Percentiles rank a stretch among this genome's conserved stretches.
Evolutionary conservation across 1,284 basidiomycete genomes (phyloP).

Genomic region (Phylloboletellus chloephorus): DNA sequence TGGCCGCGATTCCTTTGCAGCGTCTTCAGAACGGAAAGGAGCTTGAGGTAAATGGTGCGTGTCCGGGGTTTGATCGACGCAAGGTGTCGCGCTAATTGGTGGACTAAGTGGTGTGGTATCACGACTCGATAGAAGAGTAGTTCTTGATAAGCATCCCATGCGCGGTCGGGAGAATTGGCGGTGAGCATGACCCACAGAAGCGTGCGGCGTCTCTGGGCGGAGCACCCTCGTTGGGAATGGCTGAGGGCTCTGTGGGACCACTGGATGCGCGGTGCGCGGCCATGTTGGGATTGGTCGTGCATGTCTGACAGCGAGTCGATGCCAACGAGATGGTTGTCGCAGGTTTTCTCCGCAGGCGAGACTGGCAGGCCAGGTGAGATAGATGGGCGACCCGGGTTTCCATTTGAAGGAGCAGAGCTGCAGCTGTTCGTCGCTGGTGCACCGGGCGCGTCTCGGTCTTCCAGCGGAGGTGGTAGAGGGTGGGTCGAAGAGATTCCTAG

Average conservation of each 20-base stretch:
- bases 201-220: constrained; percentile 21
- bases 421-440: neutral
- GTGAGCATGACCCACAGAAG: constrained; percentile 31
- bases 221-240: constrained; percentile 14
- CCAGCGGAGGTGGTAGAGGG: constrained; percentile 1
- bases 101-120: constrained; percentile 51
- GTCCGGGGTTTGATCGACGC: constrained; percentile 49
- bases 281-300: constrained; percentile 7
- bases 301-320: constrained; percentile 4
- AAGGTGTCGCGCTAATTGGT: constrained; percentile 54
- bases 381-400: neutral
- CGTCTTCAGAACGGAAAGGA: constrained; percentile 56
- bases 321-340: constrained; percentile 7
- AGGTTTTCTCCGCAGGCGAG: constrained; percentile 2
- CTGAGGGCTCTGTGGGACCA: neutral
- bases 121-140: constrained; percentile 30
- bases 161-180: constrained; percentile 41
- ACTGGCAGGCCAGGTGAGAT: neutral
- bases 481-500: constrained; percentile 5
- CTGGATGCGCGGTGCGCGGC: neutral
- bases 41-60: constrained; percentile 51
- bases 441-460: constrained; percentile 4
- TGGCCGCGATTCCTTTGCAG: constrained; percentile 48
- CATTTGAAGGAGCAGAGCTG: neutral
- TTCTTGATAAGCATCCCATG: constrained; percentile 57